Evolutionary conservation across 805 yeast genomes (phyloP), one percentile per base, ranked within the genome.

Genomic region (Cyberlindnera samutprakarnensis): DNA sequence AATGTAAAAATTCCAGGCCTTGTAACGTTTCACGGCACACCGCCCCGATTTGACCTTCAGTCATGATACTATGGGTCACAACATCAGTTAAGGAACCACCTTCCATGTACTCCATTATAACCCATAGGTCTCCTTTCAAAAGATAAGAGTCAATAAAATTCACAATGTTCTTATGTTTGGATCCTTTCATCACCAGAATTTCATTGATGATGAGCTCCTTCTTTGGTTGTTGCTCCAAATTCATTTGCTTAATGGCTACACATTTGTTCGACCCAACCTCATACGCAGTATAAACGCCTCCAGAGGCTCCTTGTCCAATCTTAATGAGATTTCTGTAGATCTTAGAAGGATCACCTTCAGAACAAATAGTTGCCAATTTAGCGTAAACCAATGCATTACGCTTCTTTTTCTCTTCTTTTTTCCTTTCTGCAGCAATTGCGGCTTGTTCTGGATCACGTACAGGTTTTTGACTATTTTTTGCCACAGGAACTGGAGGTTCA

Each of bases 31-130:
- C 98, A 37, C 92, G 70, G 47, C 95, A 86, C 16, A 92, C 95
- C 2, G 95, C 86, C 25, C 94, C 95, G 53, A 92, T 92, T 57
- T 92, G 97, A 11, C 83, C 85, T 50, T 92, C 98, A 2, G 94
- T 75, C 81, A 92, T 76, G 32, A 79, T 80, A 37, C 73, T 70
- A 54, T 88, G 88, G 0, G 95, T 85, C 13, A 92, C 95, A 21
- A 92, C 90, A 59, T 92, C 98, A 0, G 98, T 90, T 45, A 92
- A 66, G 1, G 94, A 80, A 3, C 98, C 98, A 40, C 98, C 98
- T 56, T 92, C 96, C 98, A 92, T 92, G 54, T 85, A 92, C 59
- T 92, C 98, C 98, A 92, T 92, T 14, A 92, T 77, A 8, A 92
- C 97, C 98, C 98, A 92, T 34, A 92, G 65, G 45, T 81, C 87